phyloP scores from a whole-genome alignment of 805 yeast species.

The Barnettozyma wickerhamii region DNA sequence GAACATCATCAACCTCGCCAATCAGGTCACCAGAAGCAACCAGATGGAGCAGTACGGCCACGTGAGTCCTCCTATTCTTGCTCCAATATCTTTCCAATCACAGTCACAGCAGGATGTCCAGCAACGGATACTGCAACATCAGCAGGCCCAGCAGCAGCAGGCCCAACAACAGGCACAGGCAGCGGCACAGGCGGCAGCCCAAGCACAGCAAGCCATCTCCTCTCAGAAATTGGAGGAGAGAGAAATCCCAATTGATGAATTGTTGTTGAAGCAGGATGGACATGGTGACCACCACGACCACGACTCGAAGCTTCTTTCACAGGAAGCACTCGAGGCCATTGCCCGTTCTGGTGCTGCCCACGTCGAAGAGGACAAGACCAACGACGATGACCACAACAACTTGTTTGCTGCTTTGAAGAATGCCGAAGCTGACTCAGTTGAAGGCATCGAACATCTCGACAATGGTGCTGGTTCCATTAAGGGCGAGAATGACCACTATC shows the following conservation, averaged over 20 bases:
- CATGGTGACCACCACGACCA: slow-evolving; percentile 1
- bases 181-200: slow-evolving; percentile 9
- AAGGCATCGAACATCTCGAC: background rate
- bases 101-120: slow-evolving; percentile 7
- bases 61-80: slow-evolving; percentile 8
- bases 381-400: slow-evolving; percentile 11
- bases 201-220: slow-evolving; percentile 7
- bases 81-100: slow-evolving; percentile 10
- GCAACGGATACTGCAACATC: slow-evolving; percentile 10
- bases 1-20: slow-evolving; percentile 12
- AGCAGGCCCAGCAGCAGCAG: slow-evolving; percentile 12
- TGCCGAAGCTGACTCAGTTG: slow-evolving; percentile 6
- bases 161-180: slow-evolving; percentile 10
- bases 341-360: slow-evolving; percentile 7
- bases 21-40: slow-evolving; percentile 8
- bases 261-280: slow-evolving; percentile 13
- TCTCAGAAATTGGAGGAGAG: slow-evolving; percentile 11
- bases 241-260: slow-evolving; percentile 16
- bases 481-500: slow-evolving; percentile 26
- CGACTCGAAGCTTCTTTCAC: slow-evolving; percentile 6
- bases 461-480: slow-evolving; percentile 19
- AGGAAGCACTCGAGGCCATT: slow-evolving; percentile 11
- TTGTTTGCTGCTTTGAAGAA: slow-evolving; percentile 16
- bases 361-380: too few relatives aligned
- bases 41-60: slow-evolving; percentile 7